Percentiles rank a stretch among this genome's conserved stretches.
phyloP scores from a whole-genome alignment of 2,329 filamentous ascomycete genomes.

The Esteya vermicola region DNA sequence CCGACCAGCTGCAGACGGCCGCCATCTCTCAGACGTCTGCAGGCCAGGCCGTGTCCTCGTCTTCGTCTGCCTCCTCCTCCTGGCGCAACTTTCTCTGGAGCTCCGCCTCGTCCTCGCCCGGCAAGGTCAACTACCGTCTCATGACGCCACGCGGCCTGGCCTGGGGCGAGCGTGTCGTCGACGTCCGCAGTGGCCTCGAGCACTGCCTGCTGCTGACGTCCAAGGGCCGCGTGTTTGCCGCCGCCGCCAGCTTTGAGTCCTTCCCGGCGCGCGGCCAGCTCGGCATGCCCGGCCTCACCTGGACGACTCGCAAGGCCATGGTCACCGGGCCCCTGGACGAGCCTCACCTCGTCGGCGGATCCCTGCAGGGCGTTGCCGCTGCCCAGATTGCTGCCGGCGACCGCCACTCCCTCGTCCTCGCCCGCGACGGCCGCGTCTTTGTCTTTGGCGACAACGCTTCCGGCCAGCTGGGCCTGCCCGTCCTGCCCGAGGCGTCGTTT shows the following conservation, averaged over 20 bases:
- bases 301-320: slow-evolving; percentile 53
- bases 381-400: slow-evolving; percentile 70
- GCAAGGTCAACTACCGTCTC: slow-evolving; percentile 57
- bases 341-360: slow-evolving; percentile 62
- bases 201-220: slow-evolving; percentile 78
- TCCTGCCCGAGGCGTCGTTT: slow-evolving; percentile 42
- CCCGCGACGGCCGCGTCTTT: slow-evolving; percentile 64
- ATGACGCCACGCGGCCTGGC: slow-evolving; percentile 50
- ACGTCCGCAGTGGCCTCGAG: slow-evolving; percentile 67
- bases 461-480: slow-evolving; percentile 82
- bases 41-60: slow-evolving; percentile 8
- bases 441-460: slow-evolving; percentile 81
- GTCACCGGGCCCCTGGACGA: slow-evolving; percentile 73
- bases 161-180: slow-evolving; percentile 58
- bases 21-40: slow-evolving; percentile 22
- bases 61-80: too few species aligned
- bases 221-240: slow-evolving; percentile 73
- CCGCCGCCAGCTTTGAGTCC: slow-evolving; percentile 63
- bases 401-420: slow-evolving; percentile 68
- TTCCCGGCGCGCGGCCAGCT: slow-evolving; percentile 79
- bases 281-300: slow-evolving; percentile 70
- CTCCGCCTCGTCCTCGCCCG: slow-evolving; percentile 7
- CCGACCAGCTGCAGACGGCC: slow-evolving; percentile 51
- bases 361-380: slow-evolving; percentile 59
- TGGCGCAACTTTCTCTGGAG: slow-evolving; percentile 50